phyloP scores from a whole-genome alignment of 805 yeast species.

The Ogataea saltuana region DNA sequence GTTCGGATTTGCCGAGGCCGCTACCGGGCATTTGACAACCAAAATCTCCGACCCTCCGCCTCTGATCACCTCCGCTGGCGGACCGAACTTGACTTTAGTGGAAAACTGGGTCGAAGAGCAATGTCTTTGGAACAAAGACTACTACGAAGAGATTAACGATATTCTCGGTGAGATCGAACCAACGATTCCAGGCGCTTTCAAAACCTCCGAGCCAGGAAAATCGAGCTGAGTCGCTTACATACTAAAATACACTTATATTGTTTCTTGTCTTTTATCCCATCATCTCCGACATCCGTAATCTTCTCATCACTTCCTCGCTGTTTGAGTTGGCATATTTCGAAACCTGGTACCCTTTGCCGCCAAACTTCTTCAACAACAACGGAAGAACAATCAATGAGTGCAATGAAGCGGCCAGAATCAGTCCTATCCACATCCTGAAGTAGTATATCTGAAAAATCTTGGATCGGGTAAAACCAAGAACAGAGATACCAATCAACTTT shows the following conservation, averaged over 20 bases:
- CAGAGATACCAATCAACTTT: constrained; percentile 82
- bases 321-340: constrained; percentile 22
- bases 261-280: background rate
- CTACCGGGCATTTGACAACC: constrained; percentile 54
- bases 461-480: constrained; percentile 83
- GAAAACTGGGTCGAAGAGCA: constrained; percentile 19
- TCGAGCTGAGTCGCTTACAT: background rate
- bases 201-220: too few species aligned
- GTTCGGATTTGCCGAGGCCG: constrained; percentile 54
- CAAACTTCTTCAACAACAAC: constrained; percentile 60
- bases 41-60: constrained; percentile 52
- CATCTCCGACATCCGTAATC: constrained; percentile 14
- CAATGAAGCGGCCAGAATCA: constrained; percentile 72
- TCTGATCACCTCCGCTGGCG: background rate
- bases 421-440: constrained; percentile 90
- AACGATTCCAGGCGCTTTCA: constrained; percentile 19
- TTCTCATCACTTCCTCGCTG: constrained; percentile 28
- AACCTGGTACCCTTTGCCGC: constrained; percentile 53
- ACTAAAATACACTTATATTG: background rate
- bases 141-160: constrained; percentile 19
- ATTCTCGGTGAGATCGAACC: constrained; percentile 16
- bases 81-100: constrained; percentile 4
- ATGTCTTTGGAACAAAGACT: constrained; percentile 21
- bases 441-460: constrained; percentile 89
- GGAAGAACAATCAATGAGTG: constrained; percentile 85